phyloP scores from a whole-genome alignment of 2,329 filamentous ascomycete genomes.

The Fusarium compactum region DNA sequence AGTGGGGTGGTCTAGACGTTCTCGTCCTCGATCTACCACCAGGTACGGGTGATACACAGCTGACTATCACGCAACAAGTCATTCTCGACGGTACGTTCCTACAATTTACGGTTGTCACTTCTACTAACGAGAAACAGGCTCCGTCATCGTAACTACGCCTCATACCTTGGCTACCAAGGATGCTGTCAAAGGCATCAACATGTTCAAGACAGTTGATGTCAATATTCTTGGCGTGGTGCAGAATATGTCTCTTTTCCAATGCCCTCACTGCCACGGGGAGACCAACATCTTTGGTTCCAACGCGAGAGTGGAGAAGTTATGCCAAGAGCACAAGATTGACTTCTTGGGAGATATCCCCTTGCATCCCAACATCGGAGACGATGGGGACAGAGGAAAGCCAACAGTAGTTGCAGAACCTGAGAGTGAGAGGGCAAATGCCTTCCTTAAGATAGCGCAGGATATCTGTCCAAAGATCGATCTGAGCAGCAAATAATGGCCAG shows the following conservation, averaged over 20 bases:
- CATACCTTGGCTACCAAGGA: constrained; percentile 94
- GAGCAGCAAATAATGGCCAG: constrained; percentile 12
- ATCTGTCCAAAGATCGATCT: constrained; percentile 61
- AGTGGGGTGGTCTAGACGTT: constrained; percentile 90
- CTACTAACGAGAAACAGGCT: constrained; percentile 60
- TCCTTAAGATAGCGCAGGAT: constrained; percentile 74
- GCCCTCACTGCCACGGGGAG: constrained; percentile 79
- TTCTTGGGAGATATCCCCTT: constrained; percentile 91
- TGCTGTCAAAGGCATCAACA: constrained; percentile 89
- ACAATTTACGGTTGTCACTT: background rate
- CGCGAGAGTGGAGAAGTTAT: constrained; percentile 75
- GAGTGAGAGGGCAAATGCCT: constrained; percentile 78
- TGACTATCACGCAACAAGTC: constrained; percentile 96
- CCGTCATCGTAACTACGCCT: constrained; percentile 90
- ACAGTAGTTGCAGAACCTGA: constrained; percentile 89
- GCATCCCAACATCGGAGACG: constrained; percentile 86
- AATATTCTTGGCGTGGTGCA: constrained; percentile 88
- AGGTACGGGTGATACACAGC: constrained; percentile 93
- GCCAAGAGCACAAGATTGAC: constrained; percentile 77
- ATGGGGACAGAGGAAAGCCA: constrained; percentile 87
- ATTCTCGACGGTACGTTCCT: constrained; percentile 77
- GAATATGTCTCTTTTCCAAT: constrained; percentile 90
- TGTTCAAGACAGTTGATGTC: constrained; percentile 89
- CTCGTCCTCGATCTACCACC: constrained; percentile 92
- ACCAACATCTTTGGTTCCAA: constrained; percentile 80